Evolutionary conservation across 257 asterid genomes (phyloP).

Genomic region (Nyctanthes arbortristis): DNA sequence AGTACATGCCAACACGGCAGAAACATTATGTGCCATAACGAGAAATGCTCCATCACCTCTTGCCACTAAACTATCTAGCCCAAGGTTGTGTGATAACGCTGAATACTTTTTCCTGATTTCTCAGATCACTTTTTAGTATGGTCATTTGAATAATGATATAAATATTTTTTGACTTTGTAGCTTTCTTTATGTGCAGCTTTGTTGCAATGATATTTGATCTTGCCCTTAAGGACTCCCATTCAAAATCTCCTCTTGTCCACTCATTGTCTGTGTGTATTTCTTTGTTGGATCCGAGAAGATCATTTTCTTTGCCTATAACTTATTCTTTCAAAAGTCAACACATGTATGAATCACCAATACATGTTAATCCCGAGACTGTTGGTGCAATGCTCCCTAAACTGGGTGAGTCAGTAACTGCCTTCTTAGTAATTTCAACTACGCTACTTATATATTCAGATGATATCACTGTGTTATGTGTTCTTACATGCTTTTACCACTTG

Average conservation of each 20-base stretch:
- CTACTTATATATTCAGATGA: background rate
- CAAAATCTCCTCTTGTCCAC: slow-evolving; percentile 84
- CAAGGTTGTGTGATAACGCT: slow-evolving; percentile 53
- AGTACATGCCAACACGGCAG: slow-evolving; percentile 98
- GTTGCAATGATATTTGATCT: slow-evolving; percentile 85
- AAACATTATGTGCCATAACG: slow-evolving; percentile 87
- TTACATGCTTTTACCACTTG: background rate
- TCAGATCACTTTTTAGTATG: slow-evolving; percentile 6
- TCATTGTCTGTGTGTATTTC: slow-evolving; percentile 91
- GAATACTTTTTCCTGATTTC: slow-evolving; percentile 15
- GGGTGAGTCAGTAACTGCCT: slow-evolving; percentile 41
- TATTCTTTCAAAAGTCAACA: slow-evolving; percentile 84
- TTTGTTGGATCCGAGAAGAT: slow-evolving; percentile 88
- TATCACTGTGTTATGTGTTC: background rate
- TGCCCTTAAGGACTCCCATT: slow-evolving; percentile 79
- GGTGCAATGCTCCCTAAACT: slow-evolving; percentile 97
- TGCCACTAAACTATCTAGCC: slow-evolving; percentile 87
- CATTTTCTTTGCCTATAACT: slow-evolving; percentile 66
- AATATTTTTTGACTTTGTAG: slow-evolving; percentile 15
- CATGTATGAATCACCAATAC: slow-evolving; percentile 59
- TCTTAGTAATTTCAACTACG: background rate
- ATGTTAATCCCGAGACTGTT: slow-evolving; percentile 80
- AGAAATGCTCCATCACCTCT: slow-evolving; percentile 86
- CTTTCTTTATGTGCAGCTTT: slow-evolving; percentile 56
- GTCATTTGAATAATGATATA: slow-evolving; percentile 6